phyloP scores from a whole-genome alignment of 176 grass and related monocot genomes.

The Triticum monococcum region DNA sequence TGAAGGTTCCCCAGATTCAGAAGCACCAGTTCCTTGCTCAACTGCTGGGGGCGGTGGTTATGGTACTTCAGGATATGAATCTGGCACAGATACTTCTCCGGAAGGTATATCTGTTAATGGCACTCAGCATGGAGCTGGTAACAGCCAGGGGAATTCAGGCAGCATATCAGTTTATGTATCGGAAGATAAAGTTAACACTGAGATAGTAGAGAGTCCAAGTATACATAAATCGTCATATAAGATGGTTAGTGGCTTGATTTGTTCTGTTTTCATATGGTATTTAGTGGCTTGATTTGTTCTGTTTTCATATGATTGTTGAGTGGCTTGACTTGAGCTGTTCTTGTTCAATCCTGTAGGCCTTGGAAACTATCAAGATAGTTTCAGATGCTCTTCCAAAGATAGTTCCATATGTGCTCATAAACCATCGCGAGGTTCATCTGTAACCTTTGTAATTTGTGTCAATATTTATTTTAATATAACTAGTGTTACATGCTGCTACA shows the following conservation, averaged over 20 bases:
- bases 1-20: conserved; percentile 23
- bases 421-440: conserved; percentile 96
- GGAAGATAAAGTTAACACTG: conserved; percentile 42
- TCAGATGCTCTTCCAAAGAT: conserved; percentile 98
- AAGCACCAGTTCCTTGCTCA: conserved; percentile 42
- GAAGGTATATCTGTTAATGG: conserved; percentile 26
- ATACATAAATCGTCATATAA: conserved; percentile 68
- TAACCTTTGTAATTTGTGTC: conserved; percentile 33
- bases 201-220: conserved; percentile 67
- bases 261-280: conserved; percentile 11
- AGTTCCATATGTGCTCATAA: conserved; percentile 97
- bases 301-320: conserved; percentile 20
- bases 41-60: conserved; percentile 16
- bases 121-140: conserved; percentile 42
- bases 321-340: not conserved
- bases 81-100: not conserved
- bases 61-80: conserved; percentile 42
- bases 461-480: conserved; percentile 33
- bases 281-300: conserved; percentile 31
- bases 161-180: conserved; percentile 36
- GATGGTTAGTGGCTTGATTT: conserved; percentile 57
- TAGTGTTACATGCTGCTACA: conserved; percentile 31
- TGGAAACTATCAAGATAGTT: conserved; percentile 95
- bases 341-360: conserved; percentile 56
- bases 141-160: conserved; percentile 40